Evolutionary conservation across 2,329 filamentous ascomycete genomes (phyloP).

Genomic region (Macroventuria anomochaeta): DNA sequence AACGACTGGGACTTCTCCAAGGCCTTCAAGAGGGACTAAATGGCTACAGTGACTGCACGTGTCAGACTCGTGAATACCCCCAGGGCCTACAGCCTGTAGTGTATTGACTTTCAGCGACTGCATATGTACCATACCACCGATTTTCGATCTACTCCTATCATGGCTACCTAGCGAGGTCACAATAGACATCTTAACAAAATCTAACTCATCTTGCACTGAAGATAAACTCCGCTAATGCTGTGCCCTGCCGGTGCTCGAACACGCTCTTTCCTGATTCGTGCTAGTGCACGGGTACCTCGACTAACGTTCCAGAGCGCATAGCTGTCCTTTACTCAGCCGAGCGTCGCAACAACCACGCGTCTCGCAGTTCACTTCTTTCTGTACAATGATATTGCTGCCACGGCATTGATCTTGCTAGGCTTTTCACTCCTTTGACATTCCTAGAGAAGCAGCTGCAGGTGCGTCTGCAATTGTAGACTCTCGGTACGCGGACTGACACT

Average conservation of each 20-base stretch:
- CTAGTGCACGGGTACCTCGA: conserved; percentile 21
- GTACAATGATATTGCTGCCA: conserved; percentile 33
- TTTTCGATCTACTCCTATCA: no score
- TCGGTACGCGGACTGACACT: conserved; percentile 14
- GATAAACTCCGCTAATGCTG: neutral
- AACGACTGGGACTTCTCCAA: conserved; percentile 50
- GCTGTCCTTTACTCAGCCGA: conserved; percentile 45
- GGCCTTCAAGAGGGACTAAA: conserved; percentile 33
- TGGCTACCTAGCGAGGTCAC: no score
- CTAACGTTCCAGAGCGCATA: conserved; percentile 37
- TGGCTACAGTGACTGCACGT: neutral
- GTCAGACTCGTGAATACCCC: neutral
- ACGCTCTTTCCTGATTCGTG: conserved; percentile 21
- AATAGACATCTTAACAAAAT: no score
- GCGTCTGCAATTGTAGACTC: conserved; percentile 18
- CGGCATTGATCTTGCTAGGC: conserved; percentile 31
- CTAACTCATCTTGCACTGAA: neutral
- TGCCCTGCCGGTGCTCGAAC: conserved; percentile 7
- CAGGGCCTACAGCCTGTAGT: neutral
- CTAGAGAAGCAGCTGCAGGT: conserved; percentile 18
- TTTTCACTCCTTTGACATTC: conserved; percentile 26
- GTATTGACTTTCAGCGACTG: neutral
- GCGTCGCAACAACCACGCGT: conserved; percentile 31
- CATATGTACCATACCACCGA: neutral
- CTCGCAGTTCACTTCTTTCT: conserved; percentile 28